Conservation (phyloP, 208 protist genomes). For the Wallacemonas rigidus region DNA sequence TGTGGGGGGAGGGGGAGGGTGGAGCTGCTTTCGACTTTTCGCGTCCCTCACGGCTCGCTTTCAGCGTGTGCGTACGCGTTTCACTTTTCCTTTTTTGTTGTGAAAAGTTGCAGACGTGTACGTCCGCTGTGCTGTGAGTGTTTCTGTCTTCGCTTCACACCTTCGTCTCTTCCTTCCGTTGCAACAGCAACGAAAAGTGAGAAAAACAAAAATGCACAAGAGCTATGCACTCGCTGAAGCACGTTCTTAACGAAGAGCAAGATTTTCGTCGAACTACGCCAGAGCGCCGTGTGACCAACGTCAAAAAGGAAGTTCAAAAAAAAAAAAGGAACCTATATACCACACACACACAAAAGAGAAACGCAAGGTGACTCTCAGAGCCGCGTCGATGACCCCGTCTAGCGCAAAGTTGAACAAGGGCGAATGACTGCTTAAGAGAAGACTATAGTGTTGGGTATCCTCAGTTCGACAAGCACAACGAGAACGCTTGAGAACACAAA, state of each 20-base stretch:
- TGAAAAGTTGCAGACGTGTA: not conserved
- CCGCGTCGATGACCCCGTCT: no score
- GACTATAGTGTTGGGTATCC: no score
- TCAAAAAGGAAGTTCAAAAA: not conserved
- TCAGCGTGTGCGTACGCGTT: not conserved
- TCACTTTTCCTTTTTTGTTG: not conserved
- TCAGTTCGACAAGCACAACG: no score
- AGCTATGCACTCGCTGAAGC: no score
- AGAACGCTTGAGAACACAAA: no score
- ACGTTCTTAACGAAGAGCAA: not conserved
- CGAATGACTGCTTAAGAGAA: no score
- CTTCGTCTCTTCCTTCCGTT: not conserved
- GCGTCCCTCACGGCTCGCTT: no score
- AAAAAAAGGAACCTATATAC: conserved; percentile 8
- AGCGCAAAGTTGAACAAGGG: no score
- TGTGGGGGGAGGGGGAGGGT: no score
- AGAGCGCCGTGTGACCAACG: not conserved
- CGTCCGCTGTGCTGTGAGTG: not conserved
- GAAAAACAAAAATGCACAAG: not conserved
- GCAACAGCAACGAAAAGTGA: not conserved
- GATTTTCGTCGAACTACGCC: not conserved
- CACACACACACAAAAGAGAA: conserved; percentile 10
- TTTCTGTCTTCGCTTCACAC: not conserved
- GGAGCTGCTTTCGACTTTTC: no score
- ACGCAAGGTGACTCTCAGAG: no score